Percentiles rank a stretch among this genome's conserved stretches.
These are phyloP conservation scores for Ophiocytium majus DNA, from an alignment of 352 stramenopile genomes.

Conservation along the genomic window DNA sequence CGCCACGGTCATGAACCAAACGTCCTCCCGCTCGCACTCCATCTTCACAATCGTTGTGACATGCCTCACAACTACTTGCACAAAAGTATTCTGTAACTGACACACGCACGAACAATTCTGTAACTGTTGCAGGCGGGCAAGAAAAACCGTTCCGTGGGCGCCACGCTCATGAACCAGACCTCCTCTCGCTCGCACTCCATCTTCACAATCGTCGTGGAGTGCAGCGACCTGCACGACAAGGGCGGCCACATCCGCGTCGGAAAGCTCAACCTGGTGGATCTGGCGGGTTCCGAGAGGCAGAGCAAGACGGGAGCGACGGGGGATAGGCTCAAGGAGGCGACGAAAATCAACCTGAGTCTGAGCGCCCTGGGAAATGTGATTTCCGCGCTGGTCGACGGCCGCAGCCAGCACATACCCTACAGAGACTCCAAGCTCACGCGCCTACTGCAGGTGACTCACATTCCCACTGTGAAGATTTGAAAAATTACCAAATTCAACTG, in stretches of 20 bases:
- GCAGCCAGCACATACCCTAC: slow-evolving; percentile 89
- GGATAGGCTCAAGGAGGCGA: slow-evolving; percentile 80
- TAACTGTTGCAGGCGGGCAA: slow-evolving; percentile 68
- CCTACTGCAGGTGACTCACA: slow-evolving; percentile 63
- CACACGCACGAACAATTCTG: not conserved
- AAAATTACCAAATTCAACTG: no score
- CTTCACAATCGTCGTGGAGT: slow-evolving; percentile 83
- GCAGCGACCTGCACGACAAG: slow-evolving; percentile 67
- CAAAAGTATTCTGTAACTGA: no score
- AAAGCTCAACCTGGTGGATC: slow-evolving; percentile 93
- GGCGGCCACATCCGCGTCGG: slow-evolving; percentile 86
- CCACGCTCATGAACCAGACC: slow-evolving; percentile 92
- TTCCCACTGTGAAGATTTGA: slow-evolving; percentile 16
- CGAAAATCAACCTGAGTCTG: slow-evolving; percentile 88
- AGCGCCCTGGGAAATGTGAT: slow-evolving; percentile 87
- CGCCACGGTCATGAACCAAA: slow-evolving; percentile 91
- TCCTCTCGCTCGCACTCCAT: slow-evolving; percentile 92
- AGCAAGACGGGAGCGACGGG: slow-evolving; percentile 67
- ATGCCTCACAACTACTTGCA: no score
- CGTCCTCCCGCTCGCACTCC: slow-evolving; percentile 89
- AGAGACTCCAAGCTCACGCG: slow-evolving; percentile 91
- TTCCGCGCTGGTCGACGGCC: slow-evolving; percentile 72
- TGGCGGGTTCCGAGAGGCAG: slow-evolving; percentile 75
- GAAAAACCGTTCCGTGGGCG: slow-evolving; percentile 86
- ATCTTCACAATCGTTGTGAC: slow-evolving; percentile 96